Conservation (phyloP, 1,139 yeast species). For the Saccharomyces hybrid region DNA sequence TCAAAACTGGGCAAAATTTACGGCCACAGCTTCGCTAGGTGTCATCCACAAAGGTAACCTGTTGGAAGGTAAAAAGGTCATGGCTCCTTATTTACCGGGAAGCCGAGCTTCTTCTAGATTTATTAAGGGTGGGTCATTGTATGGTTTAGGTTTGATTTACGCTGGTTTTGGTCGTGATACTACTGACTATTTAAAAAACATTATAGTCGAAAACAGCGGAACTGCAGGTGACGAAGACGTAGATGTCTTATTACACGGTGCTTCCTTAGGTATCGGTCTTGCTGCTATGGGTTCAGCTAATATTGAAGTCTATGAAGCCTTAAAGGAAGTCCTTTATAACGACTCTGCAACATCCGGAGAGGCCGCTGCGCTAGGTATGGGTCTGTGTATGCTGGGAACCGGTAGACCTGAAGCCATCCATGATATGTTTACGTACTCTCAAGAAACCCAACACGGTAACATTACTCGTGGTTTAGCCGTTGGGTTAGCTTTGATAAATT, state of each 20-base stretch:
- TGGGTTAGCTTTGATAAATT: slow-evolving; percentile 80
- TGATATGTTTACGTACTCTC: slow-evolving; percentile 87
- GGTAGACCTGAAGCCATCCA: slow-evolving; percentile 62
- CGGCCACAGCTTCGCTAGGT: slow-evolving; percentile 97
- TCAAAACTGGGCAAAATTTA: slow-evolving; percentile 93
- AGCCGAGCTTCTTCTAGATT: slow-evolving; percentile 64
- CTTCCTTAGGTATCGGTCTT: slow-evolving; percentile 89
- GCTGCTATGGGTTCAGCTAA: slow-evolving; percentile 93
- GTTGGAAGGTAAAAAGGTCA: slow-evolving; percentile 78
- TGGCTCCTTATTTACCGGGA: slow-evolving; percentile 90
- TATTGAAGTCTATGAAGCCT: slow-evolving; percentile 67
- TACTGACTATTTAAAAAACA: slow-evolving; percentile 67
- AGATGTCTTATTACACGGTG: slow-evolving; percentile 91
- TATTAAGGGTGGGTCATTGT: slow-evolving; percentile 92
- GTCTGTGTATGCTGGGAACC: slow-evolving; percentile 92
- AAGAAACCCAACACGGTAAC: slow-evolving; percentile 93
- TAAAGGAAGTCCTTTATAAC: slow-evolving; percentile 75
- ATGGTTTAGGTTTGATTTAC: slow-evolving; percentile 86
- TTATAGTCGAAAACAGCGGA: slow-evolving; percentile 60
- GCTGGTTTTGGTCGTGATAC: slow-evolving; percentile 89
- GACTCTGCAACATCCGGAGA: slow-evolving; percentile 95
- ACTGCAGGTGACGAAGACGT: slow-evolving; percentile 65
- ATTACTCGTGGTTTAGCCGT: slow-evolving; percentile 86
- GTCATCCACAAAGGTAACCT: slow-evolving; percentile 94
- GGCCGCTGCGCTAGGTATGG: slow-evolving; percentile 96